Evolutionary conservation across 306 rosid species (phyloP).

Genomic region (Malus fusca): DNA sequence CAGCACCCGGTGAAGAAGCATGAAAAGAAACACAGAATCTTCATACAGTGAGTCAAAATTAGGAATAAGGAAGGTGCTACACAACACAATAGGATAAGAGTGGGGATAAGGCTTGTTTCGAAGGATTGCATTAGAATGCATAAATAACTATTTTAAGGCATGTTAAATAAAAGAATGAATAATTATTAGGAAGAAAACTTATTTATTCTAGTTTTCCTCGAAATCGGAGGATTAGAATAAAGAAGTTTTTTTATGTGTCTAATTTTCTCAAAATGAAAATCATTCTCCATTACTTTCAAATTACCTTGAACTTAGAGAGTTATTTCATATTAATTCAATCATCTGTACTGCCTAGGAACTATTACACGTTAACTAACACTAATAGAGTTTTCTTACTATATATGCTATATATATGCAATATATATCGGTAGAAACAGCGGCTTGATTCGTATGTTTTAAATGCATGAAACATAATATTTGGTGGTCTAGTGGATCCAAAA

Average conservation of each 20-base stretch:
- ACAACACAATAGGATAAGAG: background rate
- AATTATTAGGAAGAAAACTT: too few species aligned
- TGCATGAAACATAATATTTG: background rate
- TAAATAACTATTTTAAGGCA: too few species aligned
- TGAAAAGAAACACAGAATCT: background rate
- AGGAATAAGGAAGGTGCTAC: background rate
- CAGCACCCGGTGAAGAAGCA: background rate
- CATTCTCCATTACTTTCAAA: too few species aligned
- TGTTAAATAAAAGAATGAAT: too few species aligned
- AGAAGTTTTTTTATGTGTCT: too few species aligned
- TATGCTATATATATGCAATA: background rate
- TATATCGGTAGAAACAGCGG: too few species aligned
- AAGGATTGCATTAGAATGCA: background rate
- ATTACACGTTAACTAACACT: background rate
- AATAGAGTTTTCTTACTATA: background rate
- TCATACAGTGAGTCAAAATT: background rate
- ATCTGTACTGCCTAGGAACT: too few species aligned
- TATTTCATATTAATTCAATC: too few species aligned
- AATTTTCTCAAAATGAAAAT: background rate
- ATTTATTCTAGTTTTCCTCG: too few species aligned
- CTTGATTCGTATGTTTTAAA: background rate
- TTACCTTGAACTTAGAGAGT: too few species aligned
- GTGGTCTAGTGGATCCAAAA: background rate
- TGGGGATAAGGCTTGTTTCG: background rate
- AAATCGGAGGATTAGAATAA: too few species aligned